A percentile compares a stretch with the other conserved stretches of the same genome.
Conservation (phyloP, 441 rosid genomes). For the Melianthus villosus region DNA sequence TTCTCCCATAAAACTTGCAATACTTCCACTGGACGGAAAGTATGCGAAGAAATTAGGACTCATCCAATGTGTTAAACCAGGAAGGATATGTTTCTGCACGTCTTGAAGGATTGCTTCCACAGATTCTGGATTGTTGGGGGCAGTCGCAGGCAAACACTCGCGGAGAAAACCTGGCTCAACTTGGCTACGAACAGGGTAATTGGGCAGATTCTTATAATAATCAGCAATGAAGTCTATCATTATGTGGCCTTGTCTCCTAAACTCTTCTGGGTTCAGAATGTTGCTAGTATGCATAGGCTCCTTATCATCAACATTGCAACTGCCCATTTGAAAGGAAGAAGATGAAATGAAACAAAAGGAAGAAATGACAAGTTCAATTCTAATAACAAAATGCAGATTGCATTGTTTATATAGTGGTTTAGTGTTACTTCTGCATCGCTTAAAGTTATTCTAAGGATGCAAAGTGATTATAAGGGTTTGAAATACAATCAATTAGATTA, state of each 20-base stretch:
- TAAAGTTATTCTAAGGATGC: too few species aligned
- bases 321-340: too few species aligned
- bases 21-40: slow-evolving; percentile 58
- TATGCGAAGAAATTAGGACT: slow-evolving; percentile 69
- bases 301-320: too few species aligned
- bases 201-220: slow-evolving; percentile 54
- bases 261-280: too few species aligned
- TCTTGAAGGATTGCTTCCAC: slow-evolving; percentile 64
- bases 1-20: slow-evolving; percentile 78
- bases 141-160: slow-evolving; percentile 50
- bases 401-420: too few species aligned
- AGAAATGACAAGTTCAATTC: too few species aligned
- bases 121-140: slow-evolving; percentile 51
- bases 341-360: too few species aligned
- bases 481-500: too few species aligned
- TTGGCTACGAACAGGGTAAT: slow-evolving; percentile 75
- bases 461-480: too few species aligned
- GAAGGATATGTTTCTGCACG: slow-evolving; percentile 49
- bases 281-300: slow-evolving; percentile 65
- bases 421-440: too few species aligned
- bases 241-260: slow-evolving; percentile 62
- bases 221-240: slow-evolving; percentile 93
- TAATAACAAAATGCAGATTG: too few species aligned
- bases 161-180: slow-evolving; percentile 83
- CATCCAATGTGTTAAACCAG: slow-evolving; percentile 87